Evolutionary conservation across 108 stramenopile species (phyloP).

Genomic region (Discostella stelligeroides): DNA sequence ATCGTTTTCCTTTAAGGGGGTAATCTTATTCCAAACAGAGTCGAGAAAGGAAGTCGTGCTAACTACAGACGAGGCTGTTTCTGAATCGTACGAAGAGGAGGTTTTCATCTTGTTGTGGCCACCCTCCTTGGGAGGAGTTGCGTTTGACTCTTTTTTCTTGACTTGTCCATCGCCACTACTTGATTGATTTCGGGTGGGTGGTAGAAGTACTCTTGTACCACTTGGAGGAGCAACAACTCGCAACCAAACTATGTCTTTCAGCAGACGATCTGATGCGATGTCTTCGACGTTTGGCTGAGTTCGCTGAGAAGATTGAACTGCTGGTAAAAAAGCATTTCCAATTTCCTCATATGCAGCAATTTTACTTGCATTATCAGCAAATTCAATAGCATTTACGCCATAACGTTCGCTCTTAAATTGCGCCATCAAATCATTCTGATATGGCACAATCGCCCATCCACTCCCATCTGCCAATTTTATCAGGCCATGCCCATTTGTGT

Average conservation of each 20-base stretch:
- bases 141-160: slow-evolving; percentile 11
- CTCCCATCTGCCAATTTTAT: slow-evolving; percentile 82
- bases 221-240: slow-evolving; percentile 54
- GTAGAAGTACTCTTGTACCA: slow-evolving; percentile 68
- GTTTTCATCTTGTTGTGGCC: slow-evolving; percentile 11
- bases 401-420: slow-evolving; percentile 60
- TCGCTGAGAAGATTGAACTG: slow-evolving; percentile 11
- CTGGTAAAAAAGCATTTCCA: slow-evolving; percentile 66
- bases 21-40: slow-evolving; percentile 49
- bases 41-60: slow-evolving; percentile 49
- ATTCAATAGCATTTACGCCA: slow-evolving; percentile 25
- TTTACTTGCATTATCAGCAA: slow-evolving; percentile 39
- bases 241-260: slow-evolving; percentile 55
- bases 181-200: slow-evolving; percentile 40
- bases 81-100: slow-evolving; percentile 34
- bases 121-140: slow-evolving; percentile 15
- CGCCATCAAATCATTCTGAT: slow-evolving; percentile 60
- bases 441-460: slow-evolving; percentile 88
- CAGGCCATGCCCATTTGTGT: slow-evolving; percentile 74
- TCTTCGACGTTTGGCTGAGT: slow-evolving; percentile 17
- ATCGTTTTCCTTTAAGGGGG: slow-evolving; percentile 44
- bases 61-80: slow-evolving; percentile 30
- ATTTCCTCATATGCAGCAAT: slow-evolving; percentile 72
- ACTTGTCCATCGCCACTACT: slow-evolving; percentile 1
- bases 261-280: slow-evolving; percentile 3